A percentile compares a stretch with the other conserved stretches of the same genome.
phyloP scores from a whole-genome alignment of 805 yeast species.

The Starmerella floris region DNA sequence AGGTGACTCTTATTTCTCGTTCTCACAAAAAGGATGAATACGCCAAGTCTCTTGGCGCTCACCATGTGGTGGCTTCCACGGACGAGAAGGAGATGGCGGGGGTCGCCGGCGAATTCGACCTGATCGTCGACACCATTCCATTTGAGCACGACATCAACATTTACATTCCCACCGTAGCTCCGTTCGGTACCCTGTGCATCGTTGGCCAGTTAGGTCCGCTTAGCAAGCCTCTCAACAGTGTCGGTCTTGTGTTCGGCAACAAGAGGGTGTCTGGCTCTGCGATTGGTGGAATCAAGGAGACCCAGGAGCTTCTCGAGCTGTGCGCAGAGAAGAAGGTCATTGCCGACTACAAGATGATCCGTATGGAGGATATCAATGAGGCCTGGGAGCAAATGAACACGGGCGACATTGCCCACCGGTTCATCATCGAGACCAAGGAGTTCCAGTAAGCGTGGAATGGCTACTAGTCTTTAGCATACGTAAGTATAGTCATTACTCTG shows the following conservation, averaged over 20 bases:
- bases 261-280: conserved; percentile 33
- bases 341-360: conserved; percentile 51
- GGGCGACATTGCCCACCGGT: conserved; percentile 15
- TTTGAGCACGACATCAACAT: conserved; percentile 37
- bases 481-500: too few species aligned
- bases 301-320: conserved; percentile 48
- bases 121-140: conserved; percentile 42
- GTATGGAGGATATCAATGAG: conserved; percentile 28
- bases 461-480: too few species aligned
- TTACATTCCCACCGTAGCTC: conserved; percentile 40
- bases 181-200: conserved; percentile 44
- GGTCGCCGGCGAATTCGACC: conserved; percentile 32
- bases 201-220: conserved; percentile 49
- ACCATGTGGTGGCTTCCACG: conserved; percentile 39
- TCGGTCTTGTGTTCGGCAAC: conserved; percentile 35
- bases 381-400: conserved; percentile 12
- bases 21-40: conserved; percentile 37
- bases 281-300: conserved; percentile 52
- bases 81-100: conserved; percentile 30
- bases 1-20: conserved; percentile 46
- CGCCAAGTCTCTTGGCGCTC: conserved; percentile 44
- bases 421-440: conserved; percentile 10
- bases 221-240: conserved; percentile 35
- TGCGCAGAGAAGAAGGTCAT: conserved; percentile 46
- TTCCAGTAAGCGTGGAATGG: conserved; percentile 2